Evolutionary conservation across 148 eudicot species (phyloP).

Genomic region (Silene latifolia): DNA sequence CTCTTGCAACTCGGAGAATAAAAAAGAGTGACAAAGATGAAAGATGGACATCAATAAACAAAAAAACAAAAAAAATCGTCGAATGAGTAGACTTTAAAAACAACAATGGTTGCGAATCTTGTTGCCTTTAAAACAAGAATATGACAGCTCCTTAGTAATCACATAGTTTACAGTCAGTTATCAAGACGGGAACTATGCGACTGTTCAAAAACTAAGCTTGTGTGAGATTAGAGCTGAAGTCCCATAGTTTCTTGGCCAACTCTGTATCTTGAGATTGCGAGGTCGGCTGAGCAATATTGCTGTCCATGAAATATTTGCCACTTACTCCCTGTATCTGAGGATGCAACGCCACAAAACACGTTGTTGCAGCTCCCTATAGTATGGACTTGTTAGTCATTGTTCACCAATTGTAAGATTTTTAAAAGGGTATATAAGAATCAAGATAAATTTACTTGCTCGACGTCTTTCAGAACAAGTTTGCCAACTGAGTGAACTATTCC

Average conservation of each 20-base stretch:
- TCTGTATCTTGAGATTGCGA: slow-evolving; percentile 37
- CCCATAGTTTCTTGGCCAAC: slow-evolving; percentile 63
- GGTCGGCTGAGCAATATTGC: slow-evolving; percentile 44
- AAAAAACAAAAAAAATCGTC: too few species aligned
- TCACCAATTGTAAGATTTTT: not conserved
- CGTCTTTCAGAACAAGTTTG: slow-evolving; percentile 58
- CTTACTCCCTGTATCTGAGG: slow-evolving; percentile 51
- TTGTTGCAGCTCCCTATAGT: slow-evolving; percentile 70
- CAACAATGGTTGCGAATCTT: too few species aligned
- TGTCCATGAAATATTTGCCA: slow-evolving; percentile 66
- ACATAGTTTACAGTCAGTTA: too few species aligned
- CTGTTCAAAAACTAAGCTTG: not conserved
- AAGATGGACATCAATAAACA: too few species aligned
- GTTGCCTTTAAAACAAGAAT: too few species aligned
- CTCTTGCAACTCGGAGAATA: too few species aligned
- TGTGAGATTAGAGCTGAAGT: slow-evolving; percentile 52
- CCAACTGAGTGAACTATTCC: slow-evolving; percentile 47
- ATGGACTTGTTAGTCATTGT: not conserved
- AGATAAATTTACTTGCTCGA: slow-evolving; percentile 47
- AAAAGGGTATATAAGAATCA: slow-evolving; percentile 7
- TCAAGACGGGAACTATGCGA: not conserved
- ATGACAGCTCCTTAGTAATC: too few species aligned
- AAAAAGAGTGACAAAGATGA: too few species aligned
- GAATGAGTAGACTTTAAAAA: too few species aligned
- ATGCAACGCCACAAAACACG: slow-evolving; percentile 67